A percentile compares a stretch with the other conserved stretches of the same genome.
Evolutionary conservation across 2,329 filamentous ascomycete genomes (phyloP).

Genomic region (Cadophora luteo-olivacea): DNA sequence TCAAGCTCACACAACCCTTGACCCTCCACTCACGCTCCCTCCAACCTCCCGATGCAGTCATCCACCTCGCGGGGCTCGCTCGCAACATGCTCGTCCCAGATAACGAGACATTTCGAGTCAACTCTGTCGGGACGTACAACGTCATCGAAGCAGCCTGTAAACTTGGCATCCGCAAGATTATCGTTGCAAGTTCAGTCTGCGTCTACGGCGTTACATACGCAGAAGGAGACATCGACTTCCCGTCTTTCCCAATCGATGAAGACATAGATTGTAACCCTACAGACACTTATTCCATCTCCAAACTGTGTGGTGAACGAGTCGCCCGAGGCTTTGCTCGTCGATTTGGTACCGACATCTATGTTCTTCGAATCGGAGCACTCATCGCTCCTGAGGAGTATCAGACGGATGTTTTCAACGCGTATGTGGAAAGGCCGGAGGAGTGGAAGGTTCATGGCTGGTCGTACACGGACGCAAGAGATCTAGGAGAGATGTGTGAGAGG

Average conservation of each 20-base stretch:
- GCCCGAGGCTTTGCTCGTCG: constrained; percentile 61
- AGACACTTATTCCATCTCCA: constrained; percentile 65
- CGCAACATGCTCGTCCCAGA: constrained; percentile 66
- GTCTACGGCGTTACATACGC: constrained; percentile 66
- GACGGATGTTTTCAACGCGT: constrained; percentile 51
- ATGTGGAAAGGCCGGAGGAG: constrained; percentile 54
- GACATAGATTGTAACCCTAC: constrained; percentile 63
- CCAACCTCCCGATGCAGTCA: constrained; percentile 60
- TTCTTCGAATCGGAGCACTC: constrained; percentile 63
- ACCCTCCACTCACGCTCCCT: constrained; percentile 40
- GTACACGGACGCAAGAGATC: constrained; percentile 64
- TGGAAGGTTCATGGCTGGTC: constrained; percentile 64
- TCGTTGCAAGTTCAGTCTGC: constrained; percentile 63
- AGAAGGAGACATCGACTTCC: constrained; percentile 59
- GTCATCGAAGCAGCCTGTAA: constrained; percentile 67
- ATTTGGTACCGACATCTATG: constrained; percentile 63
- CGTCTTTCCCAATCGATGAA: constrained; percentile 63
- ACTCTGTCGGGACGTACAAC: constrained; percentile 62
- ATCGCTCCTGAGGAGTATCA: constrained; percentile 65
- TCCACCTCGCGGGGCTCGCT: constrained; percentile 65
- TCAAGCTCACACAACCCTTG: constrained; percentile 53
- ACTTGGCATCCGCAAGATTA: constrained; percentile 63
- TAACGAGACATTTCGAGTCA: constrained; percentile 61
- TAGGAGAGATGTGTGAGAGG: constrained; percentile 64
- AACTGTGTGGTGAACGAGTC: constrained; percentile 61